Percentiles rank a stretch among this genome's conserved stretches.
These are phyloP conservation scores for Sonneratia alba DNA, from an alignment of 345 rosid genomes.

Conservation along the genomic window DNA sequence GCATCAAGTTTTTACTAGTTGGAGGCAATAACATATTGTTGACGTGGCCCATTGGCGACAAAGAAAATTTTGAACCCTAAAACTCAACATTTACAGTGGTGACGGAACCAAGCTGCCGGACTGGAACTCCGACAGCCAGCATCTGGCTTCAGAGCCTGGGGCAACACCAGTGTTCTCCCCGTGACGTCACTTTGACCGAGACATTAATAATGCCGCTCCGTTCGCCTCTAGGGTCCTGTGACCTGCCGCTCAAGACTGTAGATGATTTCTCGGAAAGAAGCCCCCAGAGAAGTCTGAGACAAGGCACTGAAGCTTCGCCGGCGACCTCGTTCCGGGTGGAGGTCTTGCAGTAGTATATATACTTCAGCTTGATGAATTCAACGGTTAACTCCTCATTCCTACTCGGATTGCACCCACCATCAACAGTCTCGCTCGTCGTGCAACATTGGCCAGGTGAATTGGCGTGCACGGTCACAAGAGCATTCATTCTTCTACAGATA, in stretches of 20 bases:
- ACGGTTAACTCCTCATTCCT: slow-evolving; percentile 14
- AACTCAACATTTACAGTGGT: not conserved
- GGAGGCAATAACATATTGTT: no score
- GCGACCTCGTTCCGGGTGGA: slow-evolving; percentile 15
- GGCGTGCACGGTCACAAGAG: slow-evolving; percentile 7
- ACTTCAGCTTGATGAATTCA: slow-evolving; percentile 36
- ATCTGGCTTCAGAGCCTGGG: slow-evolving; percentile 10
- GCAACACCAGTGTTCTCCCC: slow-evolving; percentile 1
- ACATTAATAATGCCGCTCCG: slow-evolving; percentile 19
- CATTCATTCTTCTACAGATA: slow-evolving; percentile 3
- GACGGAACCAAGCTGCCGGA: slow-evolving; percentile 17
- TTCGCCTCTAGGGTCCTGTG: slow-evolving; percentile 10
- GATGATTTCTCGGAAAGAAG: slow-evolving; percentile 12
- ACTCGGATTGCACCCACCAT: slow-evolving; percentile 13
- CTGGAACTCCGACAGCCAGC: slow-evolving; percentile 6
- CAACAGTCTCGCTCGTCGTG: not conserved
- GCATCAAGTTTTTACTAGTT: no score
- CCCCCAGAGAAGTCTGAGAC: slow-evolving; percentile 18
- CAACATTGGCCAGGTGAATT: not conserved
- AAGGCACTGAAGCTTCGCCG: slow-evolving; percentile 12
- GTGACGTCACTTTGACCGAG: slow-evolving; percentile 7
- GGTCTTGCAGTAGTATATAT: slow-evolving; percentile 17
- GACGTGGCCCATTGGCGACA: not conserved
- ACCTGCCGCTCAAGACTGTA: slow-evolving; percentile 21
- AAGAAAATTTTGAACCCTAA: not conserved